Base-by-base conservation (phyloP, 768 basidiomycete species). In the Lyophyllum decastes region DNA sequence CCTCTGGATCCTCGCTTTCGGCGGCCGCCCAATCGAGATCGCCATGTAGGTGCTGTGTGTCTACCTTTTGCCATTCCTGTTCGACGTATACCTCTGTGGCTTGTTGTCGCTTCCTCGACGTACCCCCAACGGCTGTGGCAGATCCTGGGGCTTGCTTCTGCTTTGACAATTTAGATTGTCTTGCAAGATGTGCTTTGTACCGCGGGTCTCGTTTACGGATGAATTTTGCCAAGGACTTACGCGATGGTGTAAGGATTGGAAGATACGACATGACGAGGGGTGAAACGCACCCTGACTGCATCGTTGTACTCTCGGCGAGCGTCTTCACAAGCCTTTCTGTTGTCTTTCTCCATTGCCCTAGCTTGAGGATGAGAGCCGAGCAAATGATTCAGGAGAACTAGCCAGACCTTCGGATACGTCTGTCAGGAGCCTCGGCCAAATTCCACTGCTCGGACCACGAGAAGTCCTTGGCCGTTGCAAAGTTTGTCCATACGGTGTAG, bases 261-360 rank as follows among this genome's bases (percentile, higher is more conserved):
- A 43, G 40, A 17, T 38, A 33, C 16, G 26, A 22, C 22, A 34
- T 61, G n/a, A n/a, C n/a, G n/a, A n/a, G n/a, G n/a, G n/a, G n/a
- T 30, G 12, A 35, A 52, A 17, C 88, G 55, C 63, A 95, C 95
- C 67, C 90, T 78, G 26, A 99, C 81, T 4, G 88, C 89, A 40
- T 98, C 95, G 66, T 94, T 98, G 72, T 96, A 98, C 59, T 98
- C 95, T 67, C 84, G 84, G 38, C 90, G 82, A 6, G 90, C 89
- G 38, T 94, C 90, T 26, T 97, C 94, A 14, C 95, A 82, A 2
- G 86, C 85, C 68, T 95, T 95, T 72, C 91, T 93, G 72, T 99
- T 98, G 62, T 98, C 97, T 65, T 88, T 92, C 69, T 98, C 97
- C 90, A 98, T 95, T 46, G 94, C 67, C 64, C 92, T 93, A 51